A percentile compares a stretch with the other conserved stretches of the same genome.
These are phyloP conservation scores for Penicillium sp. DNA, from an alignment of 2,329 filamentous ascomycete species.

Conservation along the genomic window DNA sequence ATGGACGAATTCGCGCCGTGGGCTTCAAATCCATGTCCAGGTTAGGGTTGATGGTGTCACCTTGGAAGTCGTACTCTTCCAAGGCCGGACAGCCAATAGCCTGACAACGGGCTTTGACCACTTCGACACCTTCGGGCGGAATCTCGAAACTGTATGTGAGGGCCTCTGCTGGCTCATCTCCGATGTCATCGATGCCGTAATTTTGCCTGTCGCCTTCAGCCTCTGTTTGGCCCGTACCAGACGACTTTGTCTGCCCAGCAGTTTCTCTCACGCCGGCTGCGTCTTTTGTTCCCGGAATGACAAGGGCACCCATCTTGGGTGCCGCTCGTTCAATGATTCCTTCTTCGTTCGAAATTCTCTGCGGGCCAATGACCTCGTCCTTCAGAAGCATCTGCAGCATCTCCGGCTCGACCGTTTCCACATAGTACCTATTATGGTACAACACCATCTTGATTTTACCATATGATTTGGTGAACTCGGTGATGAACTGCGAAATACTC, in stretches of 20 bases:
- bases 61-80: constrained; percentile 95
- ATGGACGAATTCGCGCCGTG: constrained; percentile 38
- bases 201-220: constrained; percentile 60
- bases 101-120: constrained; percentile 82
- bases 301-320: constrained; percentile 77
- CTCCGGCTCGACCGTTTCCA: constrained; percentile 82
- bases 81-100: constrained; percentile 80
- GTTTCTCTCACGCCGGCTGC: constrained; percentile 82
- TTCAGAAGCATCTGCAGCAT: constrained; percentile 82
- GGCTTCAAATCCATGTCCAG: constrained; percentile 87
- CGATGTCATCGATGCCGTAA: constrained; percentile 63
- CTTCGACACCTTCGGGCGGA: constrained; percentile 71
- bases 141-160: constrained; percentile 94
- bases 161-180: constrained; percentile 73
- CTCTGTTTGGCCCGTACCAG: constrained; percentile 36
- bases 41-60: constrained; percentile 81
- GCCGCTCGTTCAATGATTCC: constrained; percentile 73
- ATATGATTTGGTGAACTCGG: constrained; percentile 80
- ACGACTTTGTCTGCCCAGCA: constrained; percentile 32
- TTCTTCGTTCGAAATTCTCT: constrained; percentile 67
- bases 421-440: constrained; percentile 89
- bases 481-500: constrained; percentile 71
- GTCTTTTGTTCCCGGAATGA: constrained; percentile 91
- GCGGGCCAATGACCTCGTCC: constrained; percentile 73
- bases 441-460: constrained; percentile 94